Evolutionary conservation across 225 moss, liverwort and hornwort species (phyloP), one percentile per base, ranked within the genome.

Genomic region (Polytrichum commune): DNA sequence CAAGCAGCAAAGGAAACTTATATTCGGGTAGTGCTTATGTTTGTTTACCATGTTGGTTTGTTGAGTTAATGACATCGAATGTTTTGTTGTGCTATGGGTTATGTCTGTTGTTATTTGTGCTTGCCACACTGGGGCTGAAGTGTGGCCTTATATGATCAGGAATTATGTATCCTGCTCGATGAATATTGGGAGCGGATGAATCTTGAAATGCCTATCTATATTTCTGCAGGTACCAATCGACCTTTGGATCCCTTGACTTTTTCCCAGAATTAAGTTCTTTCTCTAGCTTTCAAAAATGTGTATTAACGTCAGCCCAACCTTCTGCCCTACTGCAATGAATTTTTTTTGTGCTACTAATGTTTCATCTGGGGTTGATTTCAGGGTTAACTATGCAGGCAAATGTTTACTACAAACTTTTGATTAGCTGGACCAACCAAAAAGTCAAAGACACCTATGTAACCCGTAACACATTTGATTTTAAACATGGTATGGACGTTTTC

Each of bases 131-230:
- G 35, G 35, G 38, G 46, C 69, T 75, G 29, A 75, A 16, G 29
- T 13, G 29, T 68, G 71, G 29, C 35, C 33, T 56, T 62, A 57
- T 62, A 53, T 81, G 74, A 69, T 28, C 86, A 97, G 96, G 96
- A 97, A 60, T 82, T 97, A 78, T 97, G 96, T 67, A 97, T 97
- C 46, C 83, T 97, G 35, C 83, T 97, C 19, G 96, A 97, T 71
- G 96, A 97, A 68, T 97, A 97, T 69, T 97, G 96, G 96, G 96
- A 97, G 78, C 92, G 92, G 67, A 93, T 86, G 79, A 97, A 92
- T 68, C 88, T 97, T 29, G 86, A 89, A 69, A 82, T 89, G 79
- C 96, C 96, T 33, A 97, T 97, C 62, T 86, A 90, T 69, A 87
- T 97, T 62, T 97, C 96, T 68, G 93, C 96, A 85, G 96, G 96